Base-by-base conservation (phyloP, 805 yeast species). In the Pichia gijzeniarum region DNA sequence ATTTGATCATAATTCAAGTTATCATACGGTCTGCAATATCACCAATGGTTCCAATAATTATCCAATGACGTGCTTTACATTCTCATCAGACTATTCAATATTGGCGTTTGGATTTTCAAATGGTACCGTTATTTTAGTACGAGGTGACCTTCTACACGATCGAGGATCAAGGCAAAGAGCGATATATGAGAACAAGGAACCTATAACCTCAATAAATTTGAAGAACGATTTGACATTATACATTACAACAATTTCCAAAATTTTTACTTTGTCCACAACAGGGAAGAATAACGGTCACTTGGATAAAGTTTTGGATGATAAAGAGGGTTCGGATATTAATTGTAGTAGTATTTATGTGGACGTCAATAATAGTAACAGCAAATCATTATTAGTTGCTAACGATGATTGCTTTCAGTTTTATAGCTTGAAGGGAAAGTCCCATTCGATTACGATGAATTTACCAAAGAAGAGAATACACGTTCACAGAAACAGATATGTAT, bases 91-190 rank as follows among this genome's bases (percentile, higher is more conserved):
- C 48, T 74, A 82, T 49, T 72, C 86, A 3, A 76, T 85, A 30
- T 61, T 84, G 5, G 90, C 85, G 0, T 65, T 86, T 38, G 96
- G 96, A 0, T 86, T 79, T 55, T 82, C 90, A 13, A 83, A 89
- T 61, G 99, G 99, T 2, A 72, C 79, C 18, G 88, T 90, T 2
- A 68, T 90, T 2, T 66, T 90, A 6, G 77, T 90, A 0, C 68
- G 98, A 50, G 99, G 99, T 8, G 98, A 93, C 61, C 62, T 93
- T 28, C 53, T 87, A 6, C 78, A 89, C 54, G 99, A 93, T 58
- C 69, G 95, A 48, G 98, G 98, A 0, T 80, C 95, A 9, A 77
- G 93, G 52, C 98, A 91, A 57, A 69, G 97, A 25, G 61, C 83
- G 0, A 80, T 90, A 1, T 86, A 80, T 58, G 86, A 83, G 48